Percentiles rank a stretch among this genome's conserved stretches.
These are phyloP conservation scores for Parastagonospora avenae DNA, from an alignment of 2,329 filamentous ascomycete species.

Conservation along the genomic window DNA sequence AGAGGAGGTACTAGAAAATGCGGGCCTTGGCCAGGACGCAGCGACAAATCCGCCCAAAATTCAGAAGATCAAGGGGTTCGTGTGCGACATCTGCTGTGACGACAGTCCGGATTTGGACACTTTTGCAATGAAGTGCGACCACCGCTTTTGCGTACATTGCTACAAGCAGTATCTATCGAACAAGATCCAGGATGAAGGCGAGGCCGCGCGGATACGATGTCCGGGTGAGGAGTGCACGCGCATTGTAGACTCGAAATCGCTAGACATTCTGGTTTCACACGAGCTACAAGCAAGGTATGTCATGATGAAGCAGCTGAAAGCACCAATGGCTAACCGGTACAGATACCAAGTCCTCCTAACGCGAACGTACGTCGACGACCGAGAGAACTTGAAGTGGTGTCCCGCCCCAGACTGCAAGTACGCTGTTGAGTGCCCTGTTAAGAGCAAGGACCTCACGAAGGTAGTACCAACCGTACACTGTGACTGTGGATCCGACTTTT, in stretches of 20 bases:
- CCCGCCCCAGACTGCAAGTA: conserved; percentile 97
- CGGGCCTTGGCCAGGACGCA: conserved; percentile 70
- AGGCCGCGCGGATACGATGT: conserved; percentile 93
- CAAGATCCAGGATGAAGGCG: conserved; percentile 94
- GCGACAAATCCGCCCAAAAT: conserved; percentile 64
- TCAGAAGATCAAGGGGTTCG: conserved; percentile 74
- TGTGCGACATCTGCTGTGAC: conserved; percentile 96
- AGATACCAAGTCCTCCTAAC: conserved; percentile 87
- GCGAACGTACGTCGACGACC: conserved; percentile 95
- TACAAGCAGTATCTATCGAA: conserved; percentile 89
- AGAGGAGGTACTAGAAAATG: conserved; percentile 78
- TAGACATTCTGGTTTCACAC: conserved; percentile 73
- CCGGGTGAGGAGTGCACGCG: conserved; percentile 85
- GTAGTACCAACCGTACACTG: conserved; percentile 92
- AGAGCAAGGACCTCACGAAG: conserved; percentile 81
- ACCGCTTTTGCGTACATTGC: conserved; percentile 91
- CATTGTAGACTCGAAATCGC: conserved; percentile 87
- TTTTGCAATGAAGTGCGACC: conserved; percentile 93
- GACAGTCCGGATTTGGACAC: conserved; percentile 77
- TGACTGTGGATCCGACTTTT: conserved; percentile 83
- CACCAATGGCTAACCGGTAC: conserved; percentile 17
- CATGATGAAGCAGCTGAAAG: not conserved
- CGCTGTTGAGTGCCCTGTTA: conserved; percentile 85
- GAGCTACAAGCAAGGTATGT: conserved; percentile 62
- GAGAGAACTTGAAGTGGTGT: conserved; percentile 95